Evolutionary conservation across 768 basidiomycete genomes (phyloP).

Genomic region (Lepiota venenata): DNA sequence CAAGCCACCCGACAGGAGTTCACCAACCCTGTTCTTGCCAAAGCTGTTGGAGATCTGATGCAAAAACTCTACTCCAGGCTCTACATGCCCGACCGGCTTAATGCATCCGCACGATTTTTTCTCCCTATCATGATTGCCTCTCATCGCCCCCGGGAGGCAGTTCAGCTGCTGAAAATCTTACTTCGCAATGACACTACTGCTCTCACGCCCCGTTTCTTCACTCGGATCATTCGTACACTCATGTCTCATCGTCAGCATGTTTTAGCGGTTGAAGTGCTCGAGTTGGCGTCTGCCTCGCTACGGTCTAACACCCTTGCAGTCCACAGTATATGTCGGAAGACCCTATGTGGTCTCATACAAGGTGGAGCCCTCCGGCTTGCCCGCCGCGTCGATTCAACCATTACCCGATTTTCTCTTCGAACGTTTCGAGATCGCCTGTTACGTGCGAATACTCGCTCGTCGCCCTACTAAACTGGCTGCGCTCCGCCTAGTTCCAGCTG

Average conservation of each 20-base stretch:
- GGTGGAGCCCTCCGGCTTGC: slow-evolving; percentile 18
- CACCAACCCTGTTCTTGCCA: slow-evolving; percentile 26
- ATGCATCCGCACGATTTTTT: slow-evolving; percentile 47
- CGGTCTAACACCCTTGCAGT: slow-evolving; percentile 16
- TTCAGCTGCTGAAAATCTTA: slow-evolving; percentile 39
- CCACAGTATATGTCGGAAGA: slow-evolving; percentile 27
- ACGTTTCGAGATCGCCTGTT: not conserved
- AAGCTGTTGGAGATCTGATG: slow-evolving; percentile 32
- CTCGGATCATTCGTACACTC: slow-evolving; percentile 36
- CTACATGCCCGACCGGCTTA: slow-evolving; percentile 26
- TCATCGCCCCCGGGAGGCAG: slow-evolving; percentile 30
- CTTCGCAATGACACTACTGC: slow-evolving; percentile 28
- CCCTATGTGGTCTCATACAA: slow-evolving; percentile 25
- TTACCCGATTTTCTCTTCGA: not conserved
- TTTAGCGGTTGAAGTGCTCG: slow-evolving; percentile 29
- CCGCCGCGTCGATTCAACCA: not conserved
- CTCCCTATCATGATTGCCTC: slow-evolving; percentile 36
- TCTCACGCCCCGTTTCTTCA: slow-evolving; percentile 36
- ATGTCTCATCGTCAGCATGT: slow-evolving; percentile 36
- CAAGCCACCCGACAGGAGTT: slow-evolving; percentile 28
- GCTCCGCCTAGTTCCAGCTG: not conserved
- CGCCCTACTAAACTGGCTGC: not conserved
- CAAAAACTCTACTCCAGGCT: slow-evolving; percentile 30
- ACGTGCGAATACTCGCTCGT: not conserved
- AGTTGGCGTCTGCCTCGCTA: slow-evolving; percentile 16